phyloP scores from a whole-genome alignment of 441 rosid species.

The Bruguiera hainesii region DNA sequence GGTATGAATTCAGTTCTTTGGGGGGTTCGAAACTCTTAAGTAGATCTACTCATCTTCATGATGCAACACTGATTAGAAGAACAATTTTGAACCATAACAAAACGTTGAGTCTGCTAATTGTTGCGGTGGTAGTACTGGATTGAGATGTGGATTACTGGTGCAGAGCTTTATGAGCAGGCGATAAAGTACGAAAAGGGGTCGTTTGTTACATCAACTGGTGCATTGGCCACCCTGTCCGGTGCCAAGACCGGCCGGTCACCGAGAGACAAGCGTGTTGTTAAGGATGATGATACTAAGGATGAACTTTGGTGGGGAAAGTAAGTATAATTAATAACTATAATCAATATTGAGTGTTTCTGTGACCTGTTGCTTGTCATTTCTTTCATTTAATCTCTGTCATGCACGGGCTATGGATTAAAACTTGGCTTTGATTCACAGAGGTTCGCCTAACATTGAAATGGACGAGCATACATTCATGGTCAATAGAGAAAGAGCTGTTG shows the following conservation, averaged over 20 bases:
- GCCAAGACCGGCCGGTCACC: conserved; percentile 93
- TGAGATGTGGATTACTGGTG: neutral
- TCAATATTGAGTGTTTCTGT: neutral
- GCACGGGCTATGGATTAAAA: neutral
- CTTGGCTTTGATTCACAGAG: conserved; percentile 35
- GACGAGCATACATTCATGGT: conserved; percentile 90
- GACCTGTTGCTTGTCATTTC: neutral
- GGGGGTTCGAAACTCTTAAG: too few relatives aligned
- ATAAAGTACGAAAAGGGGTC: conserved; percentile 90
- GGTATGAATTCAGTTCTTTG: conserved; percentile 34
- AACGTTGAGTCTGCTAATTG: neutral
- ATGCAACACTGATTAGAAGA: too few relatives aligned
- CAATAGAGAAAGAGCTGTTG: conserved; percentile 95
- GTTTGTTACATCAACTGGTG: conserved; percentile 74
- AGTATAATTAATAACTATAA: conserved; percentile 19
- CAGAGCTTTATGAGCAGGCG: conserved; percentile 93
- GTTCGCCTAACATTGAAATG: conserved; percentile 97
- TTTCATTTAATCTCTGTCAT: neutral
- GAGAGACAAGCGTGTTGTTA: conserved; percentile 87
- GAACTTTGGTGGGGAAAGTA: conserved; percentile 99
- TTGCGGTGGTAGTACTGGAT: neutral
- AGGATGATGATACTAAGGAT: conserved; percentile 53
- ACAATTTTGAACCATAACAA: too few relatives aligned
- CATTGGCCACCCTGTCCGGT: conserved; percentile 87
- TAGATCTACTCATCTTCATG: too few relatives aligned